These are phyloP conservation scores for Ricinus communis DNA, from an alignment of 345 rosid genomes.

Conservation along the genomic window DNA sequence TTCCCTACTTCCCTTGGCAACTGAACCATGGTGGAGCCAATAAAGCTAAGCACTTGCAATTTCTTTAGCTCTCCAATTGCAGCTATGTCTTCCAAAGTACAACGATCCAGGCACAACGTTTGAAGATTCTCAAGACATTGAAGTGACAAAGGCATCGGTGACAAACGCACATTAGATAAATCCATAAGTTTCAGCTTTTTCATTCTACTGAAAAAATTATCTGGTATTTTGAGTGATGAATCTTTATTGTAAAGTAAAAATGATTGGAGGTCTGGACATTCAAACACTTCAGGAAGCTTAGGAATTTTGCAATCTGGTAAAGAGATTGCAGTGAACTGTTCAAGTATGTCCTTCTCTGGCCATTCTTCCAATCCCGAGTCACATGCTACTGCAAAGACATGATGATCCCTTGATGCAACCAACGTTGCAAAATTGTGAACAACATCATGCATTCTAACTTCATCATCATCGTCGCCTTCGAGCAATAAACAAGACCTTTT, in stretches of 20 bases:
- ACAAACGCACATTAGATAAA: not conserved
- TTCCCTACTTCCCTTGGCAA: conserved; percentile 19
- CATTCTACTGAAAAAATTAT: conserved; percentile 13
- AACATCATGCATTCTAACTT: conserved; percentile 27
- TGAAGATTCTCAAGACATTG: conserved; percentile 6
- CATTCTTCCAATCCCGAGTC: conserved; percentile 4
- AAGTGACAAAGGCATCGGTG: conserved; percentile 12
- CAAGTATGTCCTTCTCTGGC: not conserved
- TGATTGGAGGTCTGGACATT: conserved; percentile 19
- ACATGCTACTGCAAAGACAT: conserved; percentile 3
- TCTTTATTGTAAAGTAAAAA: not conserved
- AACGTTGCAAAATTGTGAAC: conserved; percentile 25
- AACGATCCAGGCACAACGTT: conserved; percentile 9
- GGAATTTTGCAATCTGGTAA: not conserved
- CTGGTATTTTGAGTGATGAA: not conserved
- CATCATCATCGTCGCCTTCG: not conserved
- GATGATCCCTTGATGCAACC: conserved; percentile 9
- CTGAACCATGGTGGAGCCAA: not conserved
- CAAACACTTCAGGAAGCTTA: conserved; percentile 18
- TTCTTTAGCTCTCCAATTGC: conserved; percentile 18
- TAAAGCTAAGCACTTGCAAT: conserved; percentile 17
- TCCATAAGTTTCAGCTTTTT: conserved; percentile 27
- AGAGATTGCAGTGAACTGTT: conserved; percentile 4
- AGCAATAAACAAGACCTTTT: conserved; percentile 28
- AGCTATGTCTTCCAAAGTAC: conserved; percentile 4